Conservation (phyloP, 2,329 filamentous ascomycete species). For the Colletotrichum tropicale region DNA sequence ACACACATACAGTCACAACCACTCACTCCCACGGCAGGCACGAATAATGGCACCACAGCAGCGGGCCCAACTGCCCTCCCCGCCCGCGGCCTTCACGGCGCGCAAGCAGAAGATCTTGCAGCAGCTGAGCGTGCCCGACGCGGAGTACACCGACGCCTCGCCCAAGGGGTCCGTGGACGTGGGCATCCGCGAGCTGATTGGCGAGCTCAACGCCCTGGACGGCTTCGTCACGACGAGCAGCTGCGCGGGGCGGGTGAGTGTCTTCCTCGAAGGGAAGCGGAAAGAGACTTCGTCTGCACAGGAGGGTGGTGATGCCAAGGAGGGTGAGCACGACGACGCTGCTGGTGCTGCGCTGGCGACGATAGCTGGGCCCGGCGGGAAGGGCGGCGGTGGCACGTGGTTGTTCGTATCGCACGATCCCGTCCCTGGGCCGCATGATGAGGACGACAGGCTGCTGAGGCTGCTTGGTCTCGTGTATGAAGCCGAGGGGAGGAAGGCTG, state of each 20-base stretch:
- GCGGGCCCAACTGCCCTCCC: conserved; percentile 26
- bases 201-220: conserved; percentile 74
- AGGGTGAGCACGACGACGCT: conserved; percentile 19
- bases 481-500: conserved; percentile 9
- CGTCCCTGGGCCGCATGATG: conserved; percentile 39
- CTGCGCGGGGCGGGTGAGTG: conserved; percentile 85
- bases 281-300: background rate
- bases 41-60: background rate
- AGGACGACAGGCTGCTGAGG: conserved; percentile 19
- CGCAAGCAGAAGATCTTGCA: conserved; percentile 78
- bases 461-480: conserved; percentile 43
- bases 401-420: conserved; percentile 87
- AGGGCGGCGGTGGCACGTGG: conserved; percentile 85
- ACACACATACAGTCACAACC: background rate
- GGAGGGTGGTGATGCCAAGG: background rate
- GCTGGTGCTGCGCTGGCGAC: conserved; percentile 20
- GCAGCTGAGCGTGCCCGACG: conserved; percentile 70
- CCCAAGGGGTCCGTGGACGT: conserved; percentile 88
- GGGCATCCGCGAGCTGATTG: conserved; percentile 78
- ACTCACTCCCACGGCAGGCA: background rate
- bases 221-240: conserved; percentile 92
- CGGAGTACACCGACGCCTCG: conserved; percentile 80
- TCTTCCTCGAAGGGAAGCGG: conserved; percentile 79
- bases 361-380: conserved; percentile 74
- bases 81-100: conserved; percentile 48